Base-by-base conservation (phyloP, 805 yeast species). In the Candida cerambycidarum region DNA sequence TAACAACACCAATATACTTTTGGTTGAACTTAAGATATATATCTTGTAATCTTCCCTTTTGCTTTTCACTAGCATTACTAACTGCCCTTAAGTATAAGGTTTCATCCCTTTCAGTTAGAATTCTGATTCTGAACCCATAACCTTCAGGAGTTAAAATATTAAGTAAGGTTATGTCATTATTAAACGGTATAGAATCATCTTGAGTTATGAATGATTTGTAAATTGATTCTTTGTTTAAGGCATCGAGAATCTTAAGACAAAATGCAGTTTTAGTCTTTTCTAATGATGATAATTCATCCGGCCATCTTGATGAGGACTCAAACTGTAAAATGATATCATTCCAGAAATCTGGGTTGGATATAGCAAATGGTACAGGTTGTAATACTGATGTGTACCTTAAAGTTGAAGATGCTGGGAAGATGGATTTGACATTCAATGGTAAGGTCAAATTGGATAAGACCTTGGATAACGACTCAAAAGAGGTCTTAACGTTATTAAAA, bases 261-360 rank as follows among this genome's bases (percentile, higher is more conserved):
- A 93, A 88, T 6, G 98, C 98, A 24, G 95, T 79, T 58, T 93
- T 93, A 12, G 96, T 85, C 55, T 85, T 83, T 61, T 93, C 98
- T 42, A 89, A 66, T 2, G 97, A 89, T 30, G 73, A 66, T 5
- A 89, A 60, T 59, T 93, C 97, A 62, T 87, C 95, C 2, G 99
- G 99, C 99, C 99, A 93, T 60, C 82, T 81, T n/a, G 79, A 75
- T 2, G 96, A 87, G 3, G 86, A 71, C 65, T 93, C 99, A 61
- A 93, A 88, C 62, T 90, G 96, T 28, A 93, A 59, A 8, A 93
- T 74, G 12, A 83, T 82, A 33, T 86, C 90, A 53, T 85, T 87
- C 71, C 88, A 80, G 57, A 85, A 86, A 56, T 85, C 87, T 4
- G 89, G 89, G 52, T 77, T 81, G 2, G 86, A 73, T 23, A 74